Base-by-base conservation (phyloP, 306 rosid species). In the Calophaca sinica region DNA sequence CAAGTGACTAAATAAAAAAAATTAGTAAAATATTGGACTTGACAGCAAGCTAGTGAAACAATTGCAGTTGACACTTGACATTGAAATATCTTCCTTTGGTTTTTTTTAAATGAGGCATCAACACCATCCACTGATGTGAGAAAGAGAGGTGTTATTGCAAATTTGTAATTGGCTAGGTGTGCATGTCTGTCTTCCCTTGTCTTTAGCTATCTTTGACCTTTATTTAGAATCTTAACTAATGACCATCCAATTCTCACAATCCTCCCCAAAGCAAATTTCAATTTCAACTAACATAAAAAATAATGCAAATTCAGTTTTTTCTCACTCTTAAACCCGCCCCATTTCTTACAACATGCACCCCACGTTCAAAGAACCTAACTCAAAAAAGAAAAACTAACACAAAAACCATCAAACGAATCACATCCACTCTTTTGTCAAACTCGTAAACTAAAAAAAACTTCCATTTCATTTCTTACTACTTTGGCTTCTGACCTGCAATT, bases 271-370 rank as follows among this genome's bases (percentile, higher is more conserved):
- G 52, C 29, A 70, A 57, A 70, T 36, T 48, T 53, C 74, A 57
- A 70, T 36, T 48, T 53, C 74, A 46, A 68, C 58, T 8, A 68
- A 76, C 68, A 65, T 13, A 44, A 38, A 35, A 41, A 79, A 49
- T 28, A 62, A 78, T 44, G 31, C 50, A 67, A 72, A 36, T 9
- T 75, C 75, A 33, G 2, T 44, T 55, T 62, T 72, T 38, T 77
- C 57, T 75, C 77, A 54, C 72, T 78, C 79, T 70, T 70, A 46
- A 81, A 73, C 80, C 62, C 80, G 54, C 26, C 53, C 9, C 61
- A 12, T 66, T 66, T 67, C 76, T 82, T 64, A 84, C 78, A 86
- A 84, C 89, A 84, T 87, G 96, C 93, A 90, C 92, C 97, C 86
- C 96, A 91, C 93, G 89, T 89, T 88, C 83, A 28, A 35, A 72